A percentile compares a stretch with the other conserved stretches of the same genome.
phyloP scores from a whole-genome alignment of 2,329 filamentous ascomycete genomes.

The Aspergillus jensenii region DNA sequence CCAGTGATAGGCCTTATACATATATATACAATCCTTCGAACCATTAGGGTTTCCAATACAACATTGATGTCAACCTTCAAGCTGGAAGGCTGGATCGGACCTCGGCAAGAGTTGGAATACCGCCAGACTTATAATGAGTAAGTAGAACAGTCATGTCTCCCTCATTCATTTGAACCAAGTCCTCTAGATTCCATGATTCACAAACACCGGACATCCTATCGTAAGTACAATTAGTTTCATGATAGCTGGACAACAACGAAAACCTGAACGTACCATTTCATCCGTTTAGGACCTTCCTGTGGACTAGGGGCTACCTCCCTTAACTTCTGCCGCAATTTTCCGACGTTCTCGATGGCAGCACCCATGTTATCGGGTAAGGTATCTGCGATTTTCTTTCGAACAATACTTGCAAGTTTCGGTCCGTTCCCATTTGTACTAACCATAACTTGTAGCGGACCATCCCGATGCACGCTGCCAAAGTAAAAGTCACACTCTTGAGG shows the following conservation, averaged over 20 bases:
- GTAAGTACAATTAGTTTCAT: background rate
- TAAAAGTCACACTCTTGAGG: conserved; percentile 98
- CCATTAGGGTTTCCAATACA: background rate
- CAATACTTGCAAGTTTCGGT: conserved; percentile 82
- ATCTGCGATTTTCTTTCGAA: conserved; percentile 77
- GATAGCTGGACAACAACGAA: background rate
- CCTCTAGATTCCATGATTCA: conserved; percentile 79
- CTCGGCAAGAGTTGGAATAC: conserved; percentile 38
- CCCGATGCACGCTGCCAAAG: conserved; percentile 92
- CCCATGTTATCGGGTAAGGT: conserved; percentile 77
- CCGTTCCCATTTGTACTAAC: conserved; percentile 98
- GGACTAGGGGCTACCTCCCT: conserved; percentile 70
- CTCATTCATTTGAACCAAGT: conserved; percentile 78
- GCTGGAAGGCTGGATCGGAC: conserved; percentile 24
- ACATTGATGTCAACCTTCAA: background rate
- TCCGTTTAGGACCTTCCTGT: conserved; percentile 79
- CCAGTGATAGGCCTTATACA: conserved; percentile 11
- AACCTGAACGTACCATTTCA: conserved; percentile 69
- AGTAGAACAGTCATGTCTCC: conserved; percentile 83
- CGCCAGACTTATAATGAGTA: conserved; percentile 61
- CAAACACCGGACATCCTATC: conserved; percentile 87
- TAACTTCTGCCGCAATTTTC: conserved; percentile 74
- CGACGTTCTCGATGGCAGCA: conserved; percentile 81
- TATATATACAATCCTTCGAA: background rate
- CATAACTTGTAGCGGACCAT: conserved; percentile 96